phyloP scores from a whole-genome alignment of 2,329 filamentous ascomycete species.

The Aureobasidium subglaciale region DNA sequence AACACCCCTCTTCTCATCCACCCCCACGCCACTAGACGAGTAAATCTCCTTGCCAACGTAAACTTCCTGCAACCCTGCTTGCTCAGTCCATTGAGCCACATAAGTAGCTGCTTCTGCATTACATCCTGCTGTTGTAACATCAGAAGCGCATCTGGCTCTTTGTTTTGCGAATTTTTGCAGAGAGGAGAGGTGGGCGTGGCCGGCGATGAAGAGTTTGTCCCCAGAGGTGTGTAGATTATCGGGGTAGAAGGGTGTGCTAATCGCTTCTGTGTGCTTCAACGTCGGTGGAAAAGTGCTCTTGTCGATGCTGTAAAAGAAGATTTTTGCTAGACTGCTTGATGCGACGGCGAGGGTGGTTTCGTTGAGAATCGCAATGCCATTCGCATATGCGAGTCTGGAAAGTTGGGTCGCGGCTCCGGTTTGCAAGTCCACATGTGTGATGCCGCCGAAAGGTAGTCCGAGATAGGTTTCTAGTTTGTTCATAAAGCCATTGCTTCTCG shows the following conservation, averaged over 20 bases:
- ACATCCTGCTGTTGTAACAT: constrained; percentile 18
- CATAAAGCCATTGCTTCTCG: constrained; percentile 23
- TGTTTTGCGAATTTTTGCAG: constrained; percentile 23
- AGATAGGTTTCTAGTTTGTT: constrained; percentile 34
- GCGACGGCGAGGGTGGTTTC: constrained; percentile 32
- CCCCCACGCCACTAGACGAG: constrained; percentile 30
- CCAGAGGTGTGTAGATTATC: constrained; percentile 37
- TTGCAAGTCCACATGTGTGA: constrained; percentile 28
- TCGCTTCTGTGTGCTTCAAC: constrained; percentile 17
- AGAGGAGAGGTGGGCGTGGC: constrained; percentile 33
- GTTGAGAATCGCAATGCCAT: constrained; percentile 34
- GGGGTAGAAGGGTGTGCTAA: constrained; percentile 26
- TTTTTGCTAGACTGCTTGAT: constrained; percentile 26
- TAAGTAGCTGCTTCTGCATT: constrained; percentile 26
- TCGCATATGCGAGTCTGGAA: constrained; percentile 34
- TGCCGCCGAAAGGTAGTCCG: constrained; percentile 29
- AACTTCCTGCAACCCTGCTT: constrained; percentile 28
- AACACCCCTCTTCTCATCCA: constrained; percentile 31
- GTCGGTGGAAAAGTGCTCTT: constrained; percentile 2
- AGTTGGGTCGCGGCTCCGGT: constrained; percentile 19
- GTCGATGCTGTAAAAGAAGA: constrained; percentile 31
- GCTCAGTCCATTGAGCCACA: constrained; percentile 34
- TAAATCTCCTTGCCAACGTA: constrained; percentile 33
- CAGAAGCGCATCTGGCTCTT: constrained; percentile 20
- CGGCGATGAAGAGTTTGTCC: constrained; percentile 34